Base-by-base conservation (phyloP, 352 stramenopile species). In the Phytophthora pini region DNA sequence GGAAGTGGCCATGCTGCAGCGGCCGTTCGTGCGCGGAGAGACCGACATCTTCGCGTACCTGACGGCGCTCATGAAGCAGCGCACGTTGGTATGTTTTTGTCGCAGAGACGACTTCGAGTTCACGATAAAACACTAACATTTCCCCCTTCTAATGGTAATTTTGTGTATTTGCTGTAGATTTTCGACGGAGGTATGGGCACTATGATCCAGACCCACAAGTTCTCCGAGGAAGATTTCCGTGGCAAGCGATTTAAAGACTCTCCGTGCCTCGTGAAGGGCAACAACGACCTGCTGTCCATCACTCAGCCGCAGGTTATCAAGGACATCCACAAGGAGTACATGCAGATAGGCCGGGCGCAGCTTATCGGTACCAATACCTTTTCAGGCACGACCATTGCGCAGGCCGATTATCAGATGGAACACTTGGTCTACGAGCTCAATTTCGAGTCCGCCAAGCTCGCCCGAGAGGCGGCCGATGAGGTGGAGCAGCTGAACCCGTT, bases 341-440 rank as follows among this genome's bases (percentile, higher is more conserved):
- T 99, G 60, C 89, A 98, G 68, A 82, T 92, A 55, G 94, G 90
- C 47, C 86, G 88, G 31, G 94, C 93, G 55, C 89, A 98, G 58
- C 72, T 99, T 57, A 98, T 99, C 72, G 97, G 95, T 31, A 99
- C 97, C 51, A 99, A 99, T 78, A 99, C 97, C 8, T 99, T 99
- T 66, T 98, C 87, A 17, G 96, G 91, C 46, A 99, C 95, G 11
- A 98, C 90, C 17, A 98, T 99, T 70, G 82, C 95, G 31, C 97
- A 98, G 82, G 96, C 94, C 22, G 97, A 99, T 72, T 99, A 99
- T 72, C 82, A 98, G 57, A 99, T 99, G 95, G 94, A 99, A 65
- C 70, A 89, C 11, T 83, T 98, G 27, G 94, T 92, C 43, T 98
- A 98, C 61, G 97, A 99, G 68, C 79, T 99, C 54, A 99, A 99